phyloP scores from a whole-genome alignment of 495 filamentous ascomycete genomes.

The Annulohypoxylon nitens region DNA sequence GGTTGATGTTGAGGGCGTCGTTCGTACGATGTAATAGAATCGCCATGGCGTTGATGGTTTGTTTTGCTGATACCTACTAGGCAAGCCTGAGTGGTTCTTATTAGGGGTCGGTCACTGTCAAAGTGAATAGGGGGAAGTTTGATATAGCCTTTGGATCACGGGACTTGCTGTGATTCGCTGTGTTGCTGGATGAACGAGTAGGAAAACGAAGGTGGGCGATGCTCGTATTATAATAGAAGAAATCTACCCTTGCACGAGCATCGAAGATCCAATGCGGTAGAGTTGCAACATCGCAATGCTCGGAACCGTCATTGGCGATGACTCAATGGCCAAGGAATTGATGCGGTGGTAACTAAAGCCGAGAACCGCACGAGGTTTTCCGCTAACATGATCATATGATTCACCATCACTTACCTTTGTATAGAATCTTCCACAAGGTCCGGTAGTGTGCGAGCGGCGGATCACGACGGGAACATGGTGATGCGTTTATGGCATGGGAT shows the following conservation, averaged over 20 bases:
- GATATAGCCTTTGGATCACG: constrained; percentile 42
- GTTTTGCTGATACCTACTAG: constrained; percentile 26
- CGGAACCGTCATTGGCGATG: constrained; percentile 41
- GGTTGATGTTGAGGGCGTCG: constrained; percentile 61
- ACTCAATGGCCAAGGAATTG: constrained; percentile 33
- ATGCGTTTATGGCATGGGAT: constrained; percentile 47
- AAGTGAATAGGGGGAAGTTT: constrained; percentile 27
- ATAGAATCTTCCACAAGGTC: constrained; percentile 44
- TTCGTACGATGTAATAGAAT: constrained; percentile 54
- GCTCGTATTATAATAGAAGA: constrained; percentile 43
- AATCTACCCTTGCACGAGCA: constrained; percentile 13
- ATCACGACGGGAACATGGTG: constrained; percentile 44
- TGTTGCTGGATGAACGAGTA: constrained; percentile 33
- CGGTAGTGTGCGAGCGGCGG: constrained; percentile 38
- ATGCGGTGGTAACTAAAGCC: constrained; percentile 35
- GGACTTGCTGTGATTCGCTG: constrained; percentile 40
- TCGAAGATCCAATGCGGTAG: constrained; percentile 39
- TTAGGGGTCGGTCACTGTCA: constrained; percentile 21
- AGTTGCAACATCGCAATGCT: constrained; percentile 37
- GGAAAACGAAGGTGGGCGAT: constrained; percentile 29
- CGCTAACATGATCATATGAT: constrained; percentile 43
- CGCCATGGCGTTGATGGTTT: constrained; percentile 38
- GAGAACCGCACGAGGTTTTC: constrained; percentile 43
- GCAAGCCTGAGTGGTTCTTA: constrained; percentile 19
- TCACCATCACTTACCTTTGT: constrained; percentile 16